These are phyloP conservation scores for Sungouiella blattae DNA, from an alignment of 805 yeast genomes.

Conservation along the genomic window DNA sequence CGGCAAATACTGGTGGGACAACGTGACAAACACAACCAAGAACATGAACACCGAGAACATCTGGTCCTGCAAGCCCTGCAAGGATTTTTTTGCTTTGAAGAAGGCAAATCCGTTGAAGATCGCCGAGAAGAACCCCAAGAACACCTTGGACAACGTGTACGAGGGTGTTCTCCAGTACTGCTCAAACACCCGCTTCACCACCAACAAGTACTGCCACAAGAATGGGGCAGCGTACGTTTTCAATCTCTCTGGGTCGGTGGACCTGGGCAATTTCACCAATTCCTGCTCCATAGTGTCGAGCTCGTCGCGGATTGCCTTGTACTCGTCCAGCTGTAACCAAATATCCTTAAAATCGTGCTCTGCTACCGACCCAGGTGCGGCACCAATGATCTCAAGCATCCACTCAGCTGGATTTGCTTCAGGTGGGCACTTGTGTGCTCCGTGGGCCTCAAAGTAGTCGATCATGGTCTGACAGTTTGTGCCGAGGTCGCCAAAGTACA, in stretches of 20 bases:
- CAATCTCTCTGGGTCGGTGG: constrained; percentile 18
- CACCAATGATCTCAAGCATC: constrained; percentile 63
- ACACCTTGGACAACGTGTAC: constrained; percentile 17
- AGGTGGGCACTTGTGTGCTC: constrained; percentile 63
- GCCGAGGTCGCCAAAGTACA: constrained; percentile 74
- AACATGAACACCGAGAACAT: constrained; percentile 76
- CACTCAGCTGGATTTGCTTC: constrained; percentile 69
- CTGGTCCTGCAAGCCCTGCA: constrained; percentile 50
- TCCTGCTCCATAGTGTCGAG: constrained; percentile 19
- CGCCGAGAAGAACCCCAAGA: constrained; percentile 10
- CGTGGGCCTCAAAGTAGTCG: constrained; percentile 61
- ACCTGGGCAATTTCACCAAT: constrained; percentile 18
- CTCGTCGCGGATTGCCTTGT: constrained; percentile 10
- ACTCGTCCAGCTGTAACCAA: constrained; percentile 43
- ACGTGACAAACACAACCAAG: constrained; percentile 50
- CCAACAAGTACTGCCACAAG: constrained; percentile 17
- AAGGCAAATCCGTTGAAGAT: constrained; percentile 15
- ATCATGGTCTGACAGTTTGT: constrained; percentile 49
- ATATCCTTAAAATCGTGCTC: constrained; percentile 58
- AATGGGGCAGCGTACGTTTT: constrained; percentile 11
- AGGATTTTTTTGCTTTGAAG: constrained; percentile 13
- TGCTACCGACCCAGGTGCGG: constrained; percentile 69
- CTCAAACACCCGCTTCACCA: constrained; percentile 29
- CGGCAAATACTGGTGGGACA: constrained; percentile 63
- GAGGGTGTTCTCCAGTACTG: constrained; percentile 36